phyloP scores from a whole-genome alignment of 1,139 yeast species.

The Saccharomyces hybrid region DNA sequence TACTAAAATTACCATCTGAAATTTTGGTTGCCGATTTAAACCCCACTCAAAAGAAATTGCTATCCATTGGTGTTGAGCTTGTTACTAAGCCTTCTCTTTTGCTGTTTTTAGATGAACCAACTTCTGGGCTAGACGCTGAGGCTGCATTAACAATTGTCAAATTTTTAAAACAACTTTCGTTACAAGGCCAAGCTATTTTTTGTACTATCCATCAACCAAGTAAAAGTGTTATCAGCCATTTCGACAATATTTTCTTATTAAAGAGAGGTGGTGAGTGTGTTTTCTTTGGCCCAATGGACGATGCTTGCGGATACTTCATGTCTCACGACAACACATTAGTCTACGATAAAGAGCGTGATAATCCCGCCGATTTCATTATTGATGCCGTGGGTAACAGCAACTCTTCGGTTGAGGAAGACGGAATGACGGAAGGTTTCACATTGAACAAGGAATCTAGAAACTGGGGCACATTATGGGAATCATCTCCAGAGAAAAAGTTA shows the following conservation, averaged over 20 bases:
- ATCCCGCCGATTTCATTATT: constrained; percentile 56
- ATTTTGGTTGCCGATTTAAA: constrained; percentile 43
- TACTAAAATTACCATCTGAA: constrained; percentile 33
- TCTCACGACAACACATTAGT: constrained; percentile 13
- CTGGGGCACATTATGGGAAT: constrained; percentile 42
- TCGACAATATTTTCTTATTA: constrained; percentile 37
- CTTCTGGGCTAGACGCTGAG: constrained; percentile 45
- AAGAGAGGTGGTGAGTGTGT: constrained; percentile 41
- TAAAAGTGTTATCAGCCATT: constrained; percentile 30
- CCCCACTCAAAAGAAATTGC: constrained; percentile 36
- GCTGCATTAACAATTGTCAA: constrained; percentile 43
- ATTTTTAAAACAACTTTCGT: constrained; percentile 37
- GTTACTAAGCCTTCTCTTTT: constrained; percentile 43
- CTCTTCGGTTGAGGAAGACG: constrained; percentile 1
- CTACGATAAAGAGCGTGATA: constrained; percentile 32
- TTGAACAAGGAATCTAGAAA: constrained; percentile 37
- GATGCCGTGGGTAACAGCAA: constrained; percentile 41
- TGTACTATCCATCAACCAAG: constrained; percentile 43
- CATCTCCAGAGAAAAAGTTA: not conserved
- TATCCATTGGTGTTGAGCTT: constrained; percentile 47
- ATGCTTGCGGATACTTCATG: constrained; percentile 38
- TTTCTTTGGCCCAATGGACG: constrained; percentile 35
- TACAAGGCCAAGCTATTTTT: constrained; percentile 42
- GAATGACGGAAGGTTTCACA: constrained; percentile 33
- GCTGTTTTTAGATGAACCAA: constrained; percentile 42